Evolutionary conservation across 164 flowering plant genomes (phyloP), one percentile per base, ranked within the genome.

Genomic region (Stephania cephalantha): DNA sequence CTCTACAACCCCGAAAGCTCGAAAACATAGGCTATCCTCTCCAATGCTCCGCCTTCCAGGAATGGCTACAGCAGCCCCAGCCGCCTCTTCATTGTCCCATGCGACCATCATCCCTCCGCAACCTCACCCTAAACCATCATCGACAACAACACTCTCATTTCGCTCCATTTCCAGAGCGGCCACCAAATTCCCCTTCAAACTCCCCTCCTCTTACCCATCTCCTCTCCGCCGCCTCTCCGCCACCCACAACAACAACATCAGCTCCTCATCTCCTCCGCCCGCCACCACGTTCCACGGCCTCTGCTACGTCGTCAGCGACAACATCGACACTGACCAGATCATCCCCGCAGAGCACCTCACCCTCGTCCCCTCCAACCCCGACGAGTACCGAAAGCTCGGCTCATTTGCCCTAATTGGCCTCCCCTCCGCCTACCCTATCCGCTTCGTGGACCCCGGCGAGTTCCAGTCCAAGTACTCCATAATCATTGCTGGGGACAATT

Each of bases 321-420:
- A 95, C 86, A 90, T 95, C 78, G 99, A 95, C 86, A 93, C 99
- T 8, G 99, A 95, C 77, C 99, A 93, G 81, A 95, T 95, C 82
- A 95, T 95, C 85, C 97, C 99, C 46, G 96, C 99, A 12, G 99
- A 95, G 83, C 87, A 91, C 86, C 90, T 93, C 22, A 95, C 99
- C 68, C 87, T 95, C 12, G 97, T 95, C 74, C 99, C 99, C 5
- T 95, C 98, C 31, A 92, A 91, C 7, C 97, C 98, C 6, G 92
- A 86, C 58, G 98, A 95, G 80, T 95, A 95, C 88, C 80, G 86
- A 67, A 95, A 93, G 77, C 94, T 95, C 55, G 99, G 99, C 1
- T 90, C 97, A 31, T 90, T 85, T 65, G 97, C 98, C 66, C 79
- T 95, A 13, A 65, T 84, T 61, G 99, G 99, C 29, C 92, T 95